Conservation (phyloP, 176 grass and related monocot species). For the Avena eriantha region DNA sequence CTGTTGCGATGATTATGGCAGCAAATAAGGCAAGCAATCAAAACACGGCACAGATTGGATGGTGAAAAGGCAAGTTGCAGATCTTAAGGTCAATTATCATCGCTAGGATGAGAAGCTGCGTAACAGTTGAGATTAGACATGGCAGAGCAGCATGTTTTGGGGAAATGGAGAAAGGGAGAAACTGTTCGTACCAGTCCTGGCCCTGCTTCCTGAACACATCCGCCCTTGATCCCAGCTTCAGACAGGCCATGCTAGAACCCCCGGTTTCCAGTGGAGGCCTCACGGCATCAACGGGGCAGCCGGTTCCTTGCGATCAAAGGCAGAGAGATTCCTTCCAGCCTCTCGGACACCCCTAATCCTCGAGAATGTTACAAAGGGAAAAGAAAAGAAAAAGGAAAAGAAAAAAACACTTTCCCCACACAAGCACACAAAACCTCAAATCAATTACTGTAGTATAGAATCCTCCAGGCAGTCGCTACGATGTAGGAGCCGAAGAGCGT, state of each 20-base stretch:
- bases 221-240: constrained; percentile 76
- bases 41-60: constrained; percentile 10
- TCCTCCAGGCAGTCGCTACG: neutral
- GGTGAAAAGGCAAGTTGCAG: neutral
- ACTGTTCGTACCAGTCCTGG: constrained; percentile 62
- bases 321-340: constrained; percentile 14
- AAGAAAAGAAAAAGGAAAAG: neutral
- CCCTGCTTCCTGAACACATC: constrained; percentile 79
- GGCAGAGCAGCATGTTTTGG: constrained; percentile 36
- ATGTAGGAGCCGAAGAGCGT: constrained; percentile 52
- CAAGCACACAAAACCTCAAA: neutral
- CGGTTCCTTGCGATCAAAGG: constrained; percentile 33
- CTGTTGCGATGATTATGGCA: constrained; percentile 10
- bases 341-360: constrained; percentile 15
- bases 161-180: constrained; percentile 6
- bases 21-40: neutral
- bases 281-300: constrained; percentile 23
- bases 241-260: constrained; percentile 53
- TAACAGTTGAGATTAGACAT: constrained; percentile 31
- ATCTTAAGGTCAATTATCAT: neutral
- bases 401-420: neutral
- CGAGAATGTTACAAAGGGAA: neutral
- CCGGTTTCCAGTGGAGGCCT: neutral
- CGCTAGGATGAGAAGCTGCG: neutral
- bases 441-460: neutral